phyloP scores from a whole-genome alignment of 192 early-diverging fungal species.

The Linnemannia schmuckeri region DNA sequence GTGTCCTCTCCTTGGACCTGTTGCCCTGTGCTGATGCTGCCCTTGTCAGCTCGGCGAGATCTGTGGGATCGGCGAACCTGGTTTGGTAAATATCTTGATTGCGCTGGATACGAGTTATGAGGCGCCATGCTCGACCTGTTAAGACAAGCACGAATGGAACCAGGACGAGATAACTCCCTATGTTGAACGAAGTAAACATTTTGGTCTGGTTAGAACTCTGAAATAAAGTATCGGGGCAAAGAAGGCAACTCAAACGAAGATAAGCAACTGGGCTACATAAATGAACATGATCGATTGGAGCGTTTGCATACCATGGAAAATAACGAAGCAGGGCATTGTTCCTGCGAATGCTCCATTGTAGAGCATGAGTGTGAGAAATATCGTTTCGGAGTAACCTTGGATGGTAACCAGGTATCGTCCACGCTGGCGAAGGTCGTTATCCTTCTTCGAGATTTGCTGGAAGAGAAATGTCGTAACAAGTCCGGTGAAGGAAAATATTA shows the following conservation, averaged over 20 bases:
- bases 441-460: constrained; percentile 43
- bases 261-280: neutral
- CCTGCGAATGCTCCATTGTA: constrained; percentile 23
- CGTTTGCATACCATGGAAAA: constrained; percentile 22
- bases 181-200: neutral
- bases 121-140: constrained; percentile 39
- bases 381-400: constrained; percentile 33
- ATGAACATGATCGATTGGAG: neutral
- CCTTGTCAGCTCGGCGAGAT: constrained; percentile 15
- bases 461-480: constrained; percentile 35
- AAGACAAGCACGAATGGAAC: constrained; percentile 37
- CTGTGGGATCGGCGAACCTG: constrained; percentile 40
- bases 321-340: constrained; percentile 24
- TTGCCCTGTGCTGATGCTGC: neutral
- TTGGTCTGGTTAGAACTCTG: neutral
- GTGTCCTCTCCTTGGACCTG: neutral
- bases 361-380: constrained; percentile 19
- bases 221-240: neutral
- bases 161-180: constrained; percentile 24
- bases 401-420: constrained; percentile 44
- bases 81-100: constrained; percentile 44
- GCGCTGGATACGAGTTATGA: constrained; percentile 40
- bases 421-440: constrained; percentile 50
- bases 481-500: constrained; percentile 9
- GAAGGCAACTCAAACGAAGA: neutral